Conservation (phyloP, 108 stramenopile species). For the Pseudonitzschia delicatissima region DNA sequence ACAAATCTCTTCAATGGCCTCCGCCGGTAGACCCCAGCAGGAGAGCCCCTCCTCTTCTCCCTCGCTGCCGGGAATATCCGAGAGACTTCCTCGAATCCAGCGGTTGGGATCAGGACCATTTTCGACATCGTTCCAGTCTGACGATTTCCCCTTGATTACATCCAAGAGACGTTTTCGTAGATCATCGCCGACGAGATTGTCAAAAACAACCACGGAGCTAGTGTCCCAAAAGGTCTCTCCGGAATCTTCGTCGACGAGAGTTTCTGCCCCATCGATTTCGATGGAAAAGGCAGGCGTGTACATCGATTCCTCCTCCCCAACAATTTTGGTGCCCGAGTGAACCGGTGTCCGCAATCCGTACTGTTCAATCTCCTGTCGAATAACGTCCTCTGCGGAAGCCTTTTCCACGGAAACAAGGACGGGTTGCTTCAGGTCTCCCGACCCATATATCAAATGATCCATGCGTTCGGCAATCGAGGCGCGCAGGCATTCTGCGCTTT, state of each 20-base stretch:
- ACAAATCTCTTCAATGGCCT: slow-evolving; percentile 60
- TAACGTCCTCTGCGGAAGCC: not conserved
- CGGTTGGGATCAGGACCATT: slow-evolving; percentile 60
- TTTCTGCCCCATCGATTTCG: slow-evolving; percentile 52
- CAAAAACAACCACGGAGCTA: slow-evolving; percentile 52
- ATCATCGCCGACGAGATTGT: slow-evolving; percentile 48
- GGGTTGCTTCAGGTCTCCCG: slow-evolving; percentile 16
- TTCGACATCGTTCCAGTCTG: slow-evolving; percentile 38
- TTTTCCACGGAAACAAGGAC: slow-evolving; percentile 17
- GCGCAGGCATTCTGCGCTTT: slow-evolving; percentile 8
- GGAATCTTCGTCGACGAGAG: slow-evolving; percentile 21
- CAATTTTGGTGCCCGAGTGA: not conserved
- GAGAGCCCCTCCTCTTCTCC: slow-evolving; percentile 1
- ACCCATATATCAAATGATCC: slow-evolving; percentile 13
- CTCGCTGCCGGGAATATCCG: slow-evolving; percentile 29
- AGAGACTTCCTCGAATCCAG: slow-evolving; percentile 55
- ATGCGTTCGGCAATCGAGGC: slow-evolving; percentile 10
- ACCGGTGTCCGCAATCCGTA: slow-evolving; percentile 40
- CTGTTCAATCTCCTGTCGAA: slow-evolving; percentile 12
- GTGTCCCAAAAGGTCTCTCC: slow-evolving; percentile 47
- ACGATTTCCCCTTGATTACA: slow-evolving; percentile 39
- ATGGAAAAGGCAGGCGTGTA: slow-evolving; percentile 37
- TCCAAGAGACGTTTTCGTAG: slow-evolving; percentile 46
- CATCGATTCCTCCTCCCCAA: not conserved
- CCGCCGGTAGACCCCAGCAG: slow-evolving; percentile 58